Conservation (phyloP, 208 protist species). For the Entamoeba moshkovskii region DNA sequence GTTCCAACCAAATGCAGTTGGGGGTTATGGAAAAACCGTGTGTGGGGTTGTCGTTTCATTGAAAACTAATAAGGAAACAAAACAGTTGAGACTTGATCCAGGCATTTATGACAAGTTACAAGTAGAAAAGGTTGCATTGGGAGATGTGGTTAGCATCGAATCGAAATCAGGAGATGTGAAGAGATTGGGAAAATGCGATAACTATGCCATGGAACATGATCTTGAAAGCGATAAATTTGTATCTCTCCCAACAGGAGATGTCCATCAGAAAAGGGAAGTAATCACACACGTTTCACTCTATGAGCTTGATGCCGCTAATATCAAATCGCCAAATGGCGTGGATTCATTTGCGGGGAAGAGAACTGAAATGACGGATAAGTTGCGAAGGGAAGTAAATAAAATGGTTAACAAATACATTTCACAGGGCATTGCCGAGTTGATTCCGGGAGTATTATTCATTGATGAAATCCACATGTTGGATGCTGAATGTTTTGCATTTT, state of each 20-base stretch:
- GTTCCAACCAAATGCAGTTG: conserved; percentile 46
- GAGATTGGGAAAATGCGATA: conserved; percentile 43
- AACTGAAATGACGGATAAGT: conserved; percentile 99
- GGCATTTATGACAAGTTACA: conserved; percentile 83
- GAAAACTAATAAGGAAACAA: conserved; percentile 56
- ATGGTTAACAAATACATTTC: conserved; percentile 98
- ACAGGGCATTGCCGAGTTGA: conserved; percentile 94
- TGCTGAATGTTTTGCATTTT: conserved; percentile 99
- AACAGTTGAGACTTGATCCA: conserved; percentile 92
- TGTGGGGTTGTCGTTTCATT: conserved; percentile 76
- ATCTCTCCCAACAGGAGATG: conserved; percentile 95
- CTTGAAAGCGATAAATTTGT: conserved; percentile 97
- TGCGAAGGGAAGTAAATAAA: conserved; percentile 97
- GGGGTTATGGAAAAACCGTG: conserved; percentile 73
- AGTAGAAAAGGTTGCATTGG: conserved; percentile 61
- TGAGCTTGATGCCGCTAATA: conserved; percentile 90
- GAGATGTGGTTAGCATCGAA: conserved; percentile 99
- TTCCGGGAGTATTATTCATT: conserved; percentile 98
- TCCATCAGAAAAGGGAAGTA: conserved; percentile 98
- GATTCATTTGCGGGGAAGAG: conserved; percentile 58
- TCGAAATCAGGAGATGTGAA: conserved; percentile 73
- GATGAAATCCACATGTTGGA: conserved; percentile 99
- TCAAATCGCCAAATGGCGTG: conserved; percentile 64
- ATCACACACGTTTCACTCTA: conserved; percentile 97
- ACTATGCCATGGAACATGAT: conserved; percentile 46